Conservation (phyloP, 805 yeast species). For the Wilhelminamyces savonicus region DNA sequence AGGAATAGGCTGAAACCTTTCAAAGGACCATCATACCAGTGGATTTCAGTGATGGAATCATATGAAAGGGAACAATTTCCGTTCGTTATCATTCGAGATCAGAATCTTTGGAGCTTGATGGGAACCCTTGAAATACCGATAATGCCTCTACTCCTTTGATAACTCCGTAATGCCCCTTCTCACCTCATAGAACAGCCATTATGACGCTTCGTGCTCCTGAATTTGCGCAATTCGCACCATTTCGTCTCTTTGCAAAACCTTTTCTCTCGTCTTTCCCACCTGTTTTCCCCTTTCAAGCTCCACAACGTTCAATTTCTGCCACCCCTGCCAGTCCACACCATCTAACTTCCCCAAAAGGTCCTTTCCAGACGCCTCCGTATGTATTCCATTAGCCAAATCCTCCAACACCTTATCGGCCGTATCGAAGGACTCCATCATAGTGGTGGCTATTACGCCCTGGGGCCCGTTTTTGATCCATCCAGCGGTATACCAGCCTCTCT, state of each 20-base stretch:
- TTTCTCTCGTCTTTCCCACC: conserved; percentile 51
- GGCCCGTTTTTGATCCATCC: conserved; percentile 94
- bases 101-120: no score
- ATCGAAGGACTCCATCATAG: conserved; percentile 77
- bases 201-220: not conserved
- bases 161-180: no score
- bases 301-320: conserved; percentile 50
- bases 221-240: conserved; percentile 43
- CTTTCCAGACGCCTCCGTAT: conserved; percentile 10
- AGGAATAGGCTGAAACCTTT: no score
- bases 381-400: conserved; percentile 40
- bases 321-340: conserved; percentile 56
- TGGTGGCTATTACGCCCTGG: conserved; percentile 83
- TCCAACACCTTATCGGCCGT: conserved; percentile 61
- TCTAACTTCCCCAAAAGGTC: conserved; percentile 7
- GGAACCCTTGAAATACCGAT: no score
- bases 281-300: conserved; percentile 47
- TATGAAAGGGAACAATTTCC: conserved; percentile 4
- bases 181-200: no score
- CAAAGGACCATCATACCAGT: no score
- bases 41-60: not conserved
- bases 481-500: conserved; percentile 59
- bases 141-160: no score
- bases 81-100: no score
- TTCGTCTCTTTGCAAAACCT: conserved; percentile 40